These are phyloP conservation scores for Alternaria tenuissima DNA, from an alignment of 2,329 filamentous ascomycete genomes.

Conservation along the genomic window DNA sequence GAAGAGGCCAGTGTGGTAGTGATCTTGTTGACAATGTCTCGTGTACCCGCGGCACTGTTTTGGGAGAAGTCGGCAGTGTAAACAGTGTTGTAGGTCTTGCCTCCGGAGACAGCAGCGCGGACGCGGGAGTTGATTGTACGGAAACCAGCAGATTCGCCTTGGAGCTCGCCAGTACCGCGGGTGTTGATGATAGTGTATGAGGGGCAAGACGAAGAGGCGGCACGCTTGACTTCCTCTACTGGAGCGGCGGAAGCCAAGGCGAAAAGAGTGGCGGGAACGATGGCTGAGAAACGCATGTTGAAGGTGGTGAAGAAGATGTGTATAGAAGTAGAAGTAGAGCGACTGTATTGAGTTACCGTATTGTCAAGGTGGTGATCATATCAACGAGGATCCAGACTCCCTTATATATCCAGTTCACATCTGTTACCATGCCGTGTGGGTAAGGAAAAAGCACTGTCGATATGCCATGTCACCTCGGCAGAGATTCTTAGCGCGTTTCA, in stretches of 20 bases:
- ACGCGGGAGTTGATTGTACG: constrained; percentile 46
- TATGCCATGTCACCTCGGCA: neutral
- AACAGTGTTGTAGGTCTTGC: constrained; percentile 48
- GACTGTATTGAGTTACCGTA: neutral
- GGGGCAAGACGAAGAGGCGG: constrained; percentile 18
- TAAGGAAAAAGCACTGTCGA: neutral
- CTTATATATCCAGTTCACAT: neutral
- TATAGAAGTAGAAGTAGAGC: neutral
- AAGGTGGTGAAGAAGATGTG: neutral
- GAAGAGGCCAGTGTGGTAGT: constrained; percentile 27
- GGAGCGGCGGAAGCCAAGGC: constrained; percentile 22
- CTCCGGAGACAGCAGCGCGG: constrained; percentile 36
- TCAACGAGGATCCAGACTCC: neutral
- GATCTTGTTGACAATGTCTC: constrained; percentile 45
- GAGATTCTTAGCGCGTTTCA: constrained; percentile 1
- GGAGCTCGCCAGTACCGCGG: constrained; percentile 29
- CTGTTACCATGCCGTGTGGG: neutral
- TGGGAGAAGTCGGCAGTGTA: constrained; percentile 43
- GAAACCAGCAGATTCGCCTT: constrained; percentile 36
- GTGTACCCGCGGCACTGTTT: constrained; percentile 18
- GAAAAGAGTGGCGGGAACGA: constrained; percentile 16
- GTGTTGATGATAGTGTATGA: constrained; percentile 39
- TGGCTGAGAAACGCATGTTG: constrained; percentile 24
- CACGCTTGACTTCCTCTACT: neutral
- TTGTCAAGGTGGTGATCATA: neutral